Conservation (phyloP, 768 basidiomycete genomes). For the Hemileccinum impolitum region DNA sequence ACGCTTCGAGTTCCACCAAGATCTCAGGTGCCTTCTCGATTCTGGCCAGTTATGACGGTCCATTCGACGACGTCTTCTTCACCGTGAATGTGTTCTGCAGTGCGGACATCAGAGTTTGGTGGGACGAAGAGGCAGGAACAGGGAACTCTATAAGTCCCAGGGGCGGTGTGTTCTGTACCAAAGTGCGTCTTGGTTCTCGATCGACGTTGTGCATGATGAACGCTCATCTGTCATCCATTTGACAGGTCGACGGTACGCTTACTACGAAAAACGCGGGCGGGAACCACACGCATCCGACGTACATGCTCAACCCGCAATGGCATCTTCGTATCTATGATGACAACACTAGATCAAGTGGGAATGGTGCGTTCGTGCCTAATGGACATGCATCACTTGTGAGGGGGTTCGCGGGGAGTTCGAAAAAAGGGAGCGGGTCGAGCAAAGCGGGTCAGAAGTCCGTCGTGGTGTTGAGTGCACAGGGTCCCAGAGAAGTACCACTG, state of each 20-base stretch:
- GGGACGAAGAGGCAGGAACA: constrained; percentile 41
- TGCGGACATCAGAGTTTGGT: constrained; percentile 34
- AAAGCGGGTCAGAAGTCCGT: constrained; percentile 33
- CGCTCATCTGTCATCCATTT: constrained; percentile 2
- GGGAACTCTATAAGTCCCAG: neutral
- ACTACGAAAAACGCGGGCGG: constrained; percentile 79
- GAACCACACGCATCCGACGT: constrained; percentile 74
- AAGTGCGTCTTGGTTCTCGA: constrained; percentile 10
- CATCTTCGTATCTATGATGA: constrained; percentile 54
- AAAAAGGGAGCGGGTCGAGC: constrained; percentile 7
- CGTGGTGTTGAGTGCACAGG: constrained; percentile 47
- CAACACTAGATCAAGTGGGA: constrained; percentile 5
- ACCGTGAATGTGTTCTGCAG: constrained; percentile 56
- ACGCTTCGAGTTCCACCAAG: constrained; percentile 20
- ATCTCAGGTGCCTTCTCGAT: constrained; percentile 45
- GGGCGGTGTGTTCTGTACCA: constrained; percentile 8
- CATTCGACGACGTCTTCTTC: constrained; percentile 57
- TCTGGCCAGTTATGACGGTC: constrained; percentile 67
- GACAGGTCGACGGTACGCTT: constrained; percentile 59
- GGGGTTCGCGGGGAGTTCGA: neutral
- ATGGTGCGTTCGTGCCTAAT: neutral
- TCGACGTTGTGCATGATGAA: neutral
- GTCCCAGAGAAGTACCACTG: constrained; percentile 64
- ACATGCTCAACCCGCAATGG: constrained; percentile 91
- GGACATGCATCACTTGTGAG: neutral